Evolutionary conservation across 768 basidiomycete genomes (phyloP).

Genomic region (Kondoa subrosea): DNA sequence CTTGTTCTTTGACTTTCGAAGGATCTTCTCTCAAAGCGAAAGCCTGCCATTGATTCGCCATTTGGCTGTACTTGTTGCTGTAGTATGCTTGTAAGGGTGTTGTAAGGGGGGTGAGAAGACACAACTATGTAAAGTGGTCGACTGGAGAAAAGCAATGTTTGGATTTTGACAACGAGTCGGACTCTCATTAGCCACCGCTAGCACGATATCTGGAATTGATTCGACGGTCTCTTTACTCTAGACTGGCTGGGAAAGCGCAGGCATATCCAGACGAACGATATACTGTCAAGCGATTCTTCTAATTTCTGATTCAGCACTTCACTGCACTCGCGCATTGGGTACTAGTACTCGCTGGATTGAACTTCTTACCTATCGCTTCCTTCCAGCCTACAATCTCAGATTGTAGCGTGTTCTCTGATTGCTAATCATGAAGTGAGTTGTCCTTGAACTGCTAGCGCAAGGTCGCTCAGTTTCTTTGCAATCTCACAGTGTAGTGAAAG

Average conservation of each 20-base stretch:
- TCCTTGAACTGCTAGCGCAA: not conserved
- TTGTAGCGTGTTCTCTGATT: too few relatives aligned
- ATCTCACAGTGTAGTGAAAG: slow-evolving; percentile 39
- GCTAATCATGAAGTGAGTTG: slow-evolving; percentile 12
- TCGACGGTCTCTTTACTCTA: too few relatives aligned
- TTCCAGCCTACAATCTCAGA: too few relatives aligned
- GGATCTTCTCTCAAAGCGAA: slow-evolving; percentile 1
- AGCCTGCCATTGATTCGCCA: not conserved
- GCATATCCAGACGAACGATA: not conserved
- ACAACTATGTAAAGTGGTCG: not conserved
- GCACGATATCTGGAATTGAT: too few relatives aligned
- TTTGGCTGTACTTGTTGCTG: not conserved
- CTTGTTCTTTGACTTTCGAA: not conserved
- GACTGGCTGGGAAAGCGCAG: not conserved
- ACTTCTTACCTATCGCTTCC: too few relatives aligned
- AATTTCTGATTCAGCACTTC: too few relatives aligned
- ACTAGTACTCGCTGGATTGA: too few relatives aligned
- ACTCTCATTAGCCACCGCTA: too few relatives aligned
- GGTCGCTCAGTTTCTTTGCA: not conserved
- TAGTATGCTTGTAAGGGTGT: not conserved
- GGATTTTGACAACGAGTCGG: too few relatives aligned
- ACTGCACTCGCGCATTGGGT: too few relatives aligned
- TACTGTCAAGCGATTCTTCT: too few relatives aligned
- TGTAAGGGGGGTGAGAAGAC: not conserved
- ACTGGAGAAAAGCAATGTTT: not conserved